Evolutionary conservation across 2,329 filamentous ascomycete species (phyloP).

Genomic region (Colletotrichum aenigma): DNA sequence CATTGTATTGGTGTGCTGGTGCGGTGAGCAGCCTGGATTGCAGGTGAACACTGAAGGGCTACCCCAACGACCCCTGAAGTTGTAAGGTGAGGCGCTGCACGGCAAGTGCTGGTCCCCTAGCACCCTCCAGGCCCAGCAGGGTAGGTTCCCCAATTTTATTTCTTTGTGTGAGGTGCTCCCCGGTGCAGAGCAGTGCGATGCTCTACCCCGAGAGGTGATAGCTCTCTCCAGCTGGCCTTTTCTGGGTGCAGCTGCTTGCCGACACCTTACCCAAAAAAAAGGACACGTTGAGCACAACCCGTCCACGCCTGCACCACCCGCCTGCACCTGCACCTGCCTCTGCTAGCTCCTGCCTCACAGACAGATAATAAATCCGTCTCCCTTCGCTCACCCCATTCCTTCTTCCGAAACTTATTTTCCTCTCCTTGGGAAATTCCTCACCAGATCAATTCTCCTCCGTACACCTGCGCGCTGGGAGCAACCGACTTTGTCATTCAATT

Average conservation of each 20-base stretch:
- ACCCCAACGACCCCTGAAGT: slow-evolving; percentile 4
- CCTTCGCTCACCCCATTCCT: slow-evolving; percentile 17
- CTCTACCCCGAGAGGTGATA: slow-evolving; percentile 4
- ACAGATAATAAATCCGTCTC: slow-evolving; percentile 21
- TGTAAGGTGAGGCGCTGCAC: neutral
- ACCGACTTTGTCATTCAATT: slow-evolving; percentile 14
- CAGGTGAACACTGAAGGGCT: neutral
- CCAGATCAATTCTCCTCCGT: neutral
- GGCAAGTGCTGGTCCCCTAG: neutral
- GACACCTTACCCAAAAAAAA: slow-evolving; percentile 21
- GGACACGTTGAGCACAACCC: slow-evolving; percentile 24
- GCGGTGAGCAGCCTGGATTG: neutral
- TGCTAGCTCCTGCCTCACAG: slow-evolving; percentile 7
- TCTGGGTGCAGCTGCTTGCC: neutral
- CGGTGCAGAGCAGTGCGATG: neutral
- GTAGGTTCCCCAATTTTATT: neutral
- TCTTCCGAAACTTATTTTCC: slow-evolving; percentile 18
- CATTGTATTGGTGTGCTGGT: neutral
- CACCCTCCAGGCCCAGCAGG: neutral
- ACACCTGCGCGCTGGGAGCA: slow-evolving; percentile 7
- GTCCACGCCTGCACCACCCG: neutral
- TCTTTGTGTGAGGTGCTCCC: neutral
- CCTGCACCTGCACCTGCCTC: neutral
- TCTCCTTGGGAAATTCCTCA: slow-evolving; percentile 17
- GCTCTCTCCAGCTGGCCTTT: slow-evolving; percentile 16